Percentiles rank a stretch among this genome's conserved stretches.
Conservation (phyloP, 2,329 filamentous ascomycete genomes). For the Venturia oleaginea region DNA sequence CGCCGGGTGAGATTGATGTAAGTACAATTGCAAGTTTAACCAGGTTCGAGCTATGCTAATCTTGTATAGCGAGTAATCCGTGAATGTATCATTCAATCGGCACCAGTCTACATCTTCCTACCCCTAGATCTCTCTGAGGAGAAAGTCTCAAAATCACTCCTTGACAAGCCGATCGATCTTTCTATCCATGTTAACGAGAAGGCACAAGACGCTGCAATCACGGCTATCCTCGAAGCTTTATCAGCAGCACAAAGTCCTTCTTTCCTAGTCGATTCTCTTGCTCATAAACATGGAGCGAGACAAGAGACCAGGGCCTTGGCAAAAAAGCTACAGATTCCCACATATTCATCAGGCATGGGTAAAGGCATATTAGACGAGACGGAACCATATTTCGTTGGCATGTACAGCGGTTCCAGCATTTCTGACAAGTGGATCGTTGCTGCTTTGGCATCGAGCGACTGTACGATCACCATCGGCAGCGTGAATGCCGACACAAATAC, state of each 20-base stretch:
- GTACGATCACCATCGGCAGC: slow-evolving; percentile 31
- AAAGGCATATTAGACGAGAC: slow-evolving; percentile 36
- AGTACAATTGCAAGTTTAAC: not conserved
- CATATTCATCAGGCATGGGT: slow-evolving; percentile 33
- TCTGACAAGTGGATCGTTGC: slow-evolving; percentile 29
- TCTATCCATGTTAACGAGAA: slow-evolving; percentile 21
- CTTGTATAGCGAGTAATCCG: slow-evolving; percentile 27
- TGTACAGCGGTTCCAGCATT: slow-evolving; percentile 32
- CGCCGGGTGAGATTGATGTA: slow-evolving; percentile 34
- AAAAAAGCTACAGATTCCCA: slow-evolving; percentile 27
- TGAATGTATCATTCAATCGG: slow-evolving; percentile 33
- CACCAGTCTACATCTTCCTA: slow-evolving; percentile 35
- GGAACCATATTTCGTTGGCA: slow-evolving; percentile 30
- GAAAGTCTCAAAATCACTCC: slow-evolving; percentile 24
- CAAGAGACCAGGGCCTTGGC: slow-evolving; percentile 27
- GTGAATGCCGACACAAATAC: slow-evolving; percentile 36
- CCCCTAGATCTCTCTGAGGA: slow-evolving; percentile 34
- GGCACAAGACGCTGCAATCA: slow-evolving; percentile 25
- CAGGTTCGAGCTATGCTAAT: not conserved
- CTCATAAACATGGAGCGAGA: slow-evolving; percentile 29
- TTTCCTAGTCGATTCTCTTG: slow-evolving; percentile 32
- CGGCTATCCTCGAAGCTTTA: slow-evolving; percentile 26
- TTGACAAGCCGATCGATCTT: slow-evolving; percentile 30
- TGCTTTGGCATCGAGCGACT: slow-evolving; percentile 28
- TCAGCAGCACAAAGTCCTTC: slow-evolving; percentile 27